These are phyloP conservation scores for Hymenoscyphus scutula DNA, from an alignment of 2,329 filamentous ascomycete species.

Conservation along the genomic window DNA sequence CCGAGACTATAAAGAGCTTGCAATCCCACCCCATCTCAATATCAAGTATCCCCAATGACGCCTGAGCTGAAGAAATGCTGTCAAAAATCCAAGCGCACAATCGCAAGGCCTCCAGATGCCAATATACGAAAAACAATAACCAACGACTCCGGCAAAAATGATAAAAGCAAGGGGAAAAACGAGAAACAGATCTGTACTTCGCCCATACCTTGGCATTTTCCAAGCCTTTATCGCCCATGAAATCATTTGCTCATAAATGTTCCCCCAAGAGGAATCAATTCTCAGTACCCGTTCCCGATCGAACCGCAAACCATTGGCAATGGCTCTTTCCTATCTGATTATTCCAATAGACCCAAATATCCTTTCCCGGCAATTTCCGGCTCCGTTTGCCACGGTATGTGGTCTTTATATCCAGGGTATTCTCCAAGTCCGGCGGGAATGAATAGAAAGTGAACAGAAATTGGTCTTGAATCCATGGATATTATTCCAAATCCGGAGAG, in stretches of 20 bases:
- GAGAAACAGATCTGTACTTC: slow-evolving; percentile 8
- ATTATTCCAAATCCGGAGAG: slow-evolving; percentile 4
- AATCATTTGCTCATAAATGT: slow-evolving; percentile 6
- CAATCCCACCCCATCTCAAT: background rate
- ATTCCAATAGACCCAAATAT: background rate
- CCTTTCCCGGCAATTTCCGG: background rate
- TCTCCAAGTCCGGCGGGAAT: background rate
- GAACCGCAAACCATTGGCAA: slow-evolving; percentile 6
- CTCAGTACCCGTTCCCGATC: background rate
- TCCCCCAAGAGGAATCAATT: background rate
- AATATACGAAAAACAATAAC: slow-evolving; percentile 1
- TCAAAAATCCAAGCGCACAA: slow-evolving; percentile 1
- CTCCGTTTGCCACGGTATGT: slow-evolving; percentile 1
- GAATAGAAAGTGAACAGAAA: slow-evolving; percentile 3
- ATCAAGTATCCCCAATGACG: slow-evolving; percentile 12
- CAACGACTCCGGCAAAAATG: background rate
- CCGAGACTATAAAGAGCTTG: slow-evolving; percentile 6
- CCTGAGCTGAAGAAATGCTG: slow-evolving; percentile 4
- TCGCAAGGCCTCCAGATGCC: background rate
- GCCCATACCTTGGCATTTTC: background rate
- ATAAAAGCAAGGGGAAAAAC: background rate
- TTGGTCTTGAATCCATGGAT: background rate
- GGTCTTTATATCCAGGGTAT: background rate
- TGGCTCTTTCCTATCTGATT: background rate
- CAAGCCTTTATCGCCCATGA: slow-evolving; percentile 3